phyloP scores from a whole-genome alignment of 805 yeast species.

The Yueomyces sinensis region DNA sequence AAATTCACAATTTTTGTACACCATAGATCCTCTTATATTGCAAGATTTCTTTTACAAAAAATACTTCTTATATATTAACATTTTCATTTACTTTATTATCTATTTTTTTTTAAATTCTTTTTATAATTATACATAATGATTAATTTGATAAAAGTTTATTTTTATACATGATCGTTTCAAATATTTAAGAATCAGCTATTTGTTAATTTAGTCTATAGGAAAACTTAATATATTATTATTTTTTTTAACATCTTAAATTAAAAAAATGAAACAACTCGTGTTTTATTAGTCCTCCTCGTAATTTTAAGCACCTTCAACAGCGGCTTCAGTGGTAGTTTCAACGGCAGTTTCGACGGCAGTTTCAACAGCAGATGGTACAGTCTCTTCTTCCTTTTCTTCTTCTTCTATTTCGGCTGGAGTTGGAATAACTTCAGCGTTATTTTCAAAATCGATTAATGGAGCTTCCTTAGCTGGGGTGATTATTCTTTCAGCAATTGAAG shows the following conservation, averaged over 20 bases:
- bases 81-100: background rate
- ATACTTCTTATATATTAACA: background rate
- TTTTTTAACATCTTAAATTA: no score
- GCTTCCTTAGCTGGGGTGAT: conserved; percentile 24
- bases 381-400: conserved; percentile 9
- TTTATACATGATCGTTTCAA: no score
- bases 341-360: conserved; percentile 5
- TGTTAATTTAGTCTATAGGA: no score
- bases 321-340: conserved; percentile 2
- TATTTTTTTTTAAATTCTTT: conserved; percentile 1
- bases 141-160: background rate
- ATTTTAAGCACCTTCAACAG: conserved; percentile 1
- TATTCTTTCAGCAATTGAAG: conserved; percentile 49
- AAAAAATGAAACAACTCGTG: no score
- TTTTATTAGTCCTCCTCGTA: background rate
- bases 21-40: background rate
- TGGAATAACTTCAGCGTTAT: conserved; percentile 10
- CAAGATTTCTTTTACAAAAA: background rate
- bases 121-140: background rate
- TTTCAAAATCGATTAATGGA: conserved; percentile 29
- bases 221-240: no score
- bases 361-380: conserved; percentile 11
- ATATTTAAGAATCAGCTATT: no score
- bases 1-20: background rate
- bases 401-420: conserved; percentile 15